Percentiles rank a stretch among this genome's conserved stretches.
Evolutionary conservation across 257 asterid genomes (phyloP).

Genomic region (Nicotiana benthamiana): DNA sequence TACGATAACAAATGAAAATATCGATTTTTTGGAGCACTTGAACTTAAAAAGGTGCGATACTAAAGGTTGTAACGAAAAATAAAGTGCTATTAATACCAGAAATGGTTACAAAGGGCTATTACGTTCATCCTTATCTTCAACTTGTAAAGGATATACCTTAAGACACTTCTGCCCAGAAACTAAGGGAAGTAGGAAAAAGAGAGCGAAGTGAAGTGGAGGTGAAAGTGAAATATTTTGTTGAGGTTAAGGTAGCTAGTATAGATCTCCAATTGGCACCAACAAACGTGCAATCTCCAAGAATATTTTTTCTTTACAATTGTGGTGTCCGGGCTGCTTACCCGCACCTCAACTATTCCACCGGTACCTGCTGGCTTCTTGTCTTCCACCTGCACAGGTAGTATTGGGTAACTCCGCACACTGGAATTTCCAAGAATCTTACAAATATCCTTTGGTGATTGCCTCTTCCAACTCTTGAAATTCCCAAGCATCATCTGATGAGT

Average conservation of each 20-base stretch:
- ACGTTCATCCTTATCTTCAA: not conserved
- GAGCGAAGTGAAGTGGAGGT: not conserved
- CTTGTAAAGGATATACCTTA: not conserved
- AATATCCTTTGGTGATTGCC: slow-evolving; percentile 61
- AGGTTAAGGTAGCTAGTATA: not conserved
- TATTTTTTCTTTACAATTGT: not conserved
- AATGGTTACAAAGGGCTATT: not conserved
- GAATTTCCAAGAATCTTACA: slow-evolving; percentile 22
- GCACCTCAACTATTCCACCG: not conserved
- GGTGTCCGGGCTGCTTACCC: not conserved
- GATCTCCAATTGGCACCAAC: not conserved
- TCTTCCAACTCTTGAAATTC: slow-evolving; percentile 83
- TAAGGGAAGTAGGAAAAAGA: not conserved
- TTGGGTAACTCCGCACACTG: not conserved
- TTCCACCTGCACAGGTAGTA: not conserved
- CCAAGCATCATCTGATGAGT: slow-evolving; percentile 90
- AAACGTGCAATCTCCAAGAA: not conserved
- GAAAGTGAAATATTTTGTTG: not conserved
- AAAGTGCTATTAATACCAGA: not conserved
- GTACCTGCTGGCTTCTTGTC: not conserved
- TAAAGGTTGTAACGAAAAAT: not conserved
- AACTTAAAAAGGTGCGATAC: not conserved
- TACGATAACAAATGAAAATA: too few species aligned
- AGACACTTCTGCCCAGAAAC: not conserved
- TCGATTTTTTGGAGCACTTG: not conserved